phyloP scores from a whole-genome alignment of 768 basidiomycete genomes.

The Galerina marginata region DNA sequence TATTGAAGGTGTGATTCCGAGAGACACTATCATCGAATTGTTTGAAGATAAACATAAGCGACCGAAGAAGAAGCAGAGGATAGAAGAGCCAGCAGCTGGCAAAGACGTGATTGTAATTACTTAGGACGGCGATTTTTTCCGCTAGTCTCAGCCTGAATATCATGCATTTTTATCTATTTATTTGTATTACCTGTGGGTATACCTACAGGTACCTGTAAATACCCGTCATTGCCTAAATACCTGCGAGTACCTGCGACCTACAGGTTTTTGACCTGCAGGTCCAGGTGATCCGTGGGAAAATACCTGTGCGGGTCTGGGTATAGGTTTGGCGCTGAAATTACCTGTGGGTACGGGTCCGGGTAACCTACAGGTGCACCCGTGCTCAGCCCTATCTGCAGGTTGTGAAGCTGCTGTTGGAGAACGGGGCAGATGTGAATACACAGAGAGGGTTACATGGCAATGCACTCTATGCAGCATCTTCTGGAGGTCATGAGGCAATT shows the following conservation, averaged over 20 bases:
- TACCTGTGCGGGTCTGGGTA: no score
- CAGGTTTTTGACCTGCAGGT: no score
- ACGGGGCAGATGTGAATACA: no score
- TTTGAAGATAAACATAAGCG: constrained; percentile 13
- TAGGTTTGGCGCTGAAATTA: no score
- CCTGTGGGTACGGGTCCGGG: neutral
- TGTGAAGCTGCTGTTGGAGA: no score
- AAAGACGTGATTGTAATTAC: no score
- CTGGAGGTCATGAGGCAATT: no score
- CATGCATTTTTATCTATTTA: neutral
- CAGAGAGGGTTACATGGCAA: no score
- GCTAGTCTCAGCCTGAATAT: neutral
- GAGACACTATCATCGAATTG: neutral
- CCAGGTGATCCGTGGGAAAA: no score
- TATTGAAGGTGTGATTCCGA: constrained; percentile 5
- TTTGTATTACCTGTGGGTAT: neutral
- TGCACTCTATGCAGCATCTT: no score
- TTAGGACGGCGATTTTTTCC: no score
- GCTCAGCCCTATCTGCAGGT: no score
- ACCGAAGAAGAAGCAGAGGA: constrained; percentile 12
- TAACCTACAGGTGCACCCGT: neutral
- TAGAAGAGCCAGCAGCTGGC: neutral
- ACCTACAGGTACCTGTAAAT: neutral
- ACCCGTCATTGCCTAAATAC: neutral
- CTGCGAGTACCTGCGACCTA: constrained; percentile 4